Evolutionary conservation across 2,329 filamentous ascomycete species (phyloP).

Genomic region (Trichoderma aggressivum): DNA sequence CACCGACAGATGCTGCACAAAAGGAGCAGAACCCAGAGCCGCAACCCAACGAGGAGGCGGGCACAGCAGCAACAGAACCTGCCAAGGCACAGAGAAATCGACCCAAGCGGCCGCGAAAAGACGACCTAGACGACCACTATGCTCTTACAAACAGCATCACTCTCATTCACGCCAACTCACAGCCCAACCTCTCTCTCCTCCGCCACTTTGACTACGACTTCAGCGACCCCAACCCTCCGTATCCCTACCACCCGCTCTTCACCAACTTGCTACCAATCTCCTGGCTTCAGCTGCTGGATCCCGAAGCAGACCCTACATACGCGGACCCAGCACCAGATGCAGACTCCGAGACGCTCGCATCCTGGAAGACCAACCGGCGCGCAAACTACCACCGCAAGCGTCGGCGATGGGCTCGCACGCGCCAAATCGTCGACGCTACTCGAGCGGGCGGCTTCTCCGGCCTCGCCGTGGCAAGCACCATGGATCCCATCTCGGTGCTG

Average conservation of each 20-base stretch:
- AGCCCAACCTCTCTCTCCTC: slow-evolving; percentile 82
- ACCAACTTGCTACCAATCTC: slow-evolving; percentile 79
- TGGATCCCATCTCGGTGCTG: slow-evolving; percentile 76
- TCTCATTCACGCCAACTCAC: slow-evolving; percentile 74
- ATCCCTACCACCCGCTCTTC: slow-evolving; percentile 72
- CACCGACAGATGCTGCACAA: background rate
- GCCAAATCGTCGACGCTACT: slow-evolving; percentile 69
- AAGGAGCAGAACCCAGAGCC: slow-evolving; percentile 11
- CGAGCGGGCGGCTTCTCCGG: slow-evolving; percentile 76
- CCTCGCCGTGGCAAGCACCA: slow-evolving; percentile 74
- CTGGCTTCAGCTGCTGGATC: slow-evolving; percentile 87
- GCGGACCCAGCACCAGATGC: slow-evolving; percentile 58
- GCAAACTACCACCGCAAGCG: slow-evolving; percentile 87
- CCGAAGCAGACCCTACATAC: slow-evolving; percentile 72
- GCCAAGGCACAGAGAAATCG: slow-evolving; percentile 26
- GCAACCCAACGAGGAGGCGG: slow-evolving; percentile 14
- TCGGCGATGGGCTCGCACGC: slow-evolving; percentile 72
- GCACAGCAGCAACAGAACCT: background rate
- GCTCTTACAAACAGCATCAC: slow-evolving; percentile 74
- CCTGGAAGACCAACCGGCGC: slow-evolving; percentile 77
- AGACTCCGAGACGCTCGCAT: slow-evolving; percentile 57
- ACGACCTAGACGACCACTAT: slow-evolving; percentile 62
- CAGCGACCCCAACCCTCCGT: slow-evolving; percentile 55
- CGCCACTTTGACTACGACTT: slow-evolving; percentile 87
- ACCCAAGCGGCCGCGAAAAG: slow-evolving; percentile 32